These are phyloP conservation scores for Sungouiella thailandica DNA, from an alignment of 805 yeast genomes.

Conservation along the genomic window DNA sequence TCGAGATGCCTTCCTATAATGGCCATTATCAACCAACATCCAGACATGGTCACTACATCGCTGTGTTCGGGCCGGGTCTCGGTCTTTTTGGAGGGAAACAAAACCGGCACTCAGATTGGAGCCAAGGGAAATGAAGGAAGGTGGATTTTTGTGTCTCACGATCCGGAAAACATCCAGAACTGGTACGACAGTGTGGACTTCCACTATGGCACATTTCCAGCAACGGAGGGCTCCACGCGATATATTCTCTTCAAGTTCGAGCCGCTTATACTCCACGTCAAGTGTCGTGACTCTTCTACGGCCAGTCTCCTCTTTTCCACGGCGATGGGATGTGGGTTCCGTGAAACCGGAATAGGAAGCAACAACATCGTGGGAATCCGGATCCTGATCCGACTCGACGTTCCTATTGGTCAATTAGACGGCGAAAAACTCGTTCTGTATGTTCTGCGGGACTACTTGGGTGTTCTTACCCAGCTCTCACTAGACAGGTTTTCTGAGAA, in stretches of 20 bases:
- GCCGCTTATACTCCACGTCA: slow-evolving; percentile 80
- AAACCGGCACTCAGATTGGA: slow-evolving; percentile 49
- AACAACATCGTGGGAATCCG: slow-evolving; percentile 76
- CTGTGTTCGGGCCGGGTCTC: slow-evolving; percentile 86
- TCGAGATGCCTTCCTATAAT: slow-evolving; percentile 68
- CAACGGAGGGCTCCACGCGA: slow-evolving; percentile 29
- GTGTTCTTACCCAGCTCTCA: slow-evolving; percentile 49
- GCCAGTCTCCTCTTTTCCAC: slow-evolving; percentile 62
- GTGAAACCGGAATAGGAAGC: slow-evolving; percentile 83
- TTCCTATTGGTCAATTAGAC: slow-evolving; percentile 63
- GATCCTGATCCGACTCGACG: slow-evolving; percentile 66
- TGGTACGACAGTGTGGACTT: slow-evolving; percentile 43
- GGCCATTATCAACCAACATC: slow-evolving; percentile 54
- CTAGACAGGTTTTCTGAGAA: slow-evolving; percentile 65
- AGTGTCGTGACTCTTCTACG: slow-evolving; percentile 55
- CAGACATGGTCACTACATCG: slow-evolving; percentile 77
- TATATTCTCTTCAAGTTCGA: slow-evolving; percentile 74
- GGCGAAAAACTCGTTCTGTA: slow-evolving; percentile 31
- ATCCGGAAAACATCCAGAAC: slow-evolving; percentile 38
- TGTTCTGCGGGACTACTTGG: slow-evolving; percentile 50
- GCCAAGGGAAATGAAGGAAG: slow-evolving; percentile 83
- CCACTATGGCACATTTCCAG: slow-evolving; percentile 1
- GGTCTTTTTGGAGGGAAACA: slow-evolving; percentile 73
- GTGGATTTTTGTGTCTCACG: slow-evolving; percentile 81
- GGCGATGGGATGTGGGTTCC: slow-evolving; percentile 81